Conservation (phyloP, 2,329 filamentous ascomycete species). For the Pseudocercospora fijiensis region DNA sequence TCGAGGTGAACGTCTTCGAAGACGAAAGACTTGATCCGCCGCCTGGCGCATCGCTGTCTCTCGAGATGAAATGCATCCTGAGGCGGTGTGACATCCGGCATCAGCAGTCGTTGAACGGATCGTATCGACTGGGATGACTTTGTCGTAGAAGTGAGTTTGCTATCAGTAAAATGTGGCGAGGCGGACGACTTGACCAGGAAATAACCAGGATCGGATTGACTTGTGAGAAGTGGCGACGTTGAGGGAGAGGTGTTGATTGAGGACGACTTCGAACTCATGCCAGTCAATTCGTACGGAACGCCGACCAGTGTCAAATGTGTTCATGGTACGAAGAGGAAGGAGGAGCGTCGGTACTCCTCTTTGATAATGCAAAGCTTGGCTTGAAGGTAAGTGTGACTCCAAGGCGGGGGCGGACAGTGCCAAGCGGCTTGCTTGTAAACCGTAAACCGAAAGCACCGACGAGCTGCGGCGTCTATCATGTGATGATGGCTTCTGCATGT, state of each 20-base stretch:
- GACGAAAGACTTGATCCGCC: slow-evolving; percentile 21
- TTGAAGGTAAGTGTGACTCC: slow-evolving; percentile 6
- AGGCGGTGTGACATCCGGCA: slow-evolving; percentile 9
- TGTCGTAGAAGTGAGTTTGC: background rate
- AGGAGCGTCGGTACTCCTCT: background rate
- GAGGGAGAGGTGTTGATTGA: slow-evolving; percentile 11
- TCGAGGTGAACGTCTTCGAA: slow-evolving; percentile 24
- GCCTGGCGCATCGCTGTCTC: slow-evolving; percentile 13
- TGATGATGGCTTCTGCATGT: background rate
- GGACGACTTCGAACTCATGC: slow-evolving; percentile 4
- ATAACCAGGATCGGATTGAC: slow-evolving; percentile 4
- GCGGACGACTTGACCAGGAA: background rate
- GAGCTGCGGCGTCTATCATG: background rate
- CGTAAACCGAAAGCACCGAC: background rate
- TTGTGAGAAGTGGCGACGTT: slow-evolving; percentile 9
- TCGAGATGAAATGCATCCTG: slow-evolving; percentile 12
- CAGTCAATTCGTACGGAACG: background rate
- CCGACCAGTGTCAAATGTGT: background rate
- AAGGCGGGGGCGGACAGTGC: background rate
- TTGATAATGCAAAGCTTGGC: slow-evolving; percentile 6
- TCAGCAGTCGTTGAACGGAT: slow-evolving; percentile 5
- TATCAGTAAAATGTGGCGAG: background rate
- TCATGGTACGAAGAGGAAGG: background rate
- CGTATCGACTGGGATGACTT: background rate
- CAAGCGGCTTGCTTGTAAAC: background rate